A percentile compares a stretch with the other conserved stretches of the same genome.
Conservation (phyloP, 495 filamentous ascomycete species). For the Trypethelium eluteriae region DNA sequence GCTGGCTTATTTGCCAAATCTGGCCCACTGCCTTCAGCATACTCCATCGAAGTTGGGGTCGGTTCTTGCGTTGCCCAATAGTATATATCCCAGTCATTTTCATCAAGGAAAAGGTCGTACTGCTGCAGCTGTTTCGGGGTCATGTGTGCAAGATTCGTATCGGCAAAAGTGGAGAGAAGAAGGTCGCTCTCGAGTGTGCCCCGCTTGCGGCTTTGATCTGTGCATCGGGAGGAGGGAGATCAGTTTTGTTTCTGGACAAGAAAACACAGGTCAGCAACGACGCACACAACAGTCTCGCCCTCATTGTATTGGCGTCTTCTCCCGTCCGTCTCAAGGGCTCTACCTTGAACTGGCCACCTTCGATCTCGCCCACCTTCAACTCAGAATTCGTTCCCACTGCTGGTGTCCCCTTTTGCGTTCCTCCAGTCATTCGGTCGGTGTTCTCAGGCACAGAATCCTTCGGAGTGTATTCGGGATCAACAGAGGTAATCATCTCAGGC, state of each 20-base stretch:
- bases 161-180: constrained; percentile 90
- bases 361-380: constrained; percentile 82
- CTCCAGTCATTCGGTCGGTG: constrained; percentile 55
- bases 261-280: constrained; percentile 27
- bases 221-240: not conserved
- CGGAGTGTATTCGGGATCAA: constrained; percentile 50
- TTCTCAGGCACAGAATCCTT: constrained; percentile 51
- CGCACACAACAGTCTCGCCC: constrained; percentile 83
- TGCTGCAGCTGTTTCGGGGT: constrained; percentile 61
- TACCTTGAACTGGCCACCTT: constrained; percentile 79
- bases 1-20: constrained; percentile 31
- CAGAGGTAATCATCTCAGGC: constrained; percentile 53
- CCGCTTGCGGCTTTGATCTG: constrained; percentile 94
- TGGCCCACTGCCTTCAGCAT: constrained; percentile 33
- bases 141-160: constrained; percentile 68
- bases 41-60: constrained; percentile 40
- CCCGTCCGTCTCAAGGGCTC: constrained; percentile 75
- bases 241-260: constrained; percentile 4
- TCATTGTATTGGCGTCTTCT: constrained; percentile 74
- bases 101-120: constrained; percentile 92
- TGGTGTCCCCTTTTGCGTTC: constrained; percentile 43
- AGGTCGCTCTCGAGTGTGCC: constrained; percentile 94
- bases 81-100: constrained; percentile 99
- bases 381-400: constrained; percentile 52
- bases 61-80: constrained; percentile 98